phyloP scores from a whole-genome alignment of 768 basidiomycete species.

The Kwoniella sp. region DNA sequence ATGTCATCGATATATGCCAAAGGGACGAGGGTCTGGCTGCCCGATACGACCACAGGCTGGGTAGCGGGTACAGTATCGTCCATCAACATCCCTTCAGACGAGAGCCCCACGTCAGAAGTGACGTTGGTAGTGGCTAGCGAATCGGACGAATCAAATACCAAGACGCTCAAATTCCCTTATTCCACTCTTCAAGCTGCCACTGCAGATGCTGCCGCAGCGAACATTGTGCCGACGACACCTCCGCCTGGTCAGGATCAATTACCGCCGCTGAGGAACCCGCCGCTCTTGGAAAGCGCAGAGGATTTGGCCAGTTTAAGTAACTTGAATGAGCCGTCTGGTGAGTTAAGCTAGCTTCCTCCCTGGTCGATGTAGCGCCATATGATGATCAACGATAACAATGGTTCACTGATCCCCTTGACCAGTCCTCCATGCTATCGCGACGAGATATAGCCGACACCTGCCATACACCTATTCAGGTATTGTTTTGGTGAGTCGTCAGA shows the following conservation, averaged over 20 bases:
- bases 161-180: constrained; percentile 42
- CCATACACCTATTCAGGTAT: constrained; percentile 99
- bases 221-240: constrained; percentile 30
- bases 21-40: constrained; percentile 54
- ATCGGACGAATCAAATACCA: constrained; percentile 14
- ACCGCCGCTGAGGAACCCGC: constrained; percentile 94
- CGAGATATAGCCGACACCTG: constrained; percentile 93
- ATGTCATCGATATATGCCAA: constrained; percentile 51
- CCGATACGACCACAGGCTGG: constrained; percentile 51
- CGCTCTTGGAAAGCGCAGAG: constrained; percentile 92
- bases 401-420: constrained; percentile 6
- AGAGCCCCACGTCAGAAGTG: constrained; percentile 31
- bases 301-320: constrained; percentile 97
- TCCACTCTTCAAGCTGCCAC: constrained; percentile 32
- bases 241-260: constrained; percentile 58
- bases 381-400: constrained; percentile 3
- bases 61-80: constrained; percentile 48
- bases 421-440: constrained; percentile 96
- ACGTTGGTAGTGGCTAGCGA: constrained; percentile 36
- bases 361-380: not conserved
- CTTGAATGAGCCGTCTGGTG: constrained; percentile 96
- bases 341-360: constrained; percentile 31
- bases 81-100: constrained; percentile 38
- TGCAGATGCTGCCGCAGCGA: constrained; percentile 27
- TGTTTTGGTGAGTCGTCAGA: constrained; percentile 71